Base-by-base conservation (phyloP, 2,329 filamentous ascomycete genomes). In the Colletotrichum sp. region DNA sequence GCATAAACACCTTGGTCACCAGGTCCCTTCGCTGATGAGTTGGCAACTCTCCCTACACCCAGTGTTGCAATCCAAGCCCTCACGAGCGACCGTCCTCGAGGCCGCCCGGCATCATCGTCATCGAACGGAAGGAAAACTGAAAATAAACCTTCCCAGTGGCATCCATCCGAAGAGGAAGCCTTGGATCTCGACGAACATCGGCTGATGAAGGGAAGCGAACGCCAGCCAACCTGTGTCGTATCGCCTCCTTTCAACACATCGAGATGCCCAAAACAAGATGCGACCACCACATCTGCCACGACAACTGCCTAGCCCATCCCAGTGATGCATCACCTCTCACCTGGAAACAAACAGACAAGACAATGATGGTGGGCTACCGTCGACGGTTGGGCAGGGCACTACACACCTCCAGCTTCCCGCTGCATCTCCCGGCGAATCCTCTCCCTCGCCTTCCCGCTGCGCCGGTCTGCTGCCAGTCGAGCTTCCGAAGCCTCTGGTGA, bases 1-100 rank as follows among this genome's bases (percentile, higher is more conserved):
- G 75, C 75, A 77, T 77, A 69, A 66, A 64, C 73, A 68, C 68
- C 59, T 64, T 69, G 73, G 75, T 77, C 75, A 77, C 75, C 75
- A 59, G 73, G 75, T 28, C 63, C 38, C 26, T 56, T 75, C 48
- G 4, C 68, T 75, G 75, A 77, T 77, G 75, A 21, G 75, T 32
- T 77, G 75, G 68, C 75, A 77, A 12, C 48, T 38, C 69, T 64
- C 56, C 75, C 68, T 71, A 68, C 65, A 24, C 52, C n/a, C 66
- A 64, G 62, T 74, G 63, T 75, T 52, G 61, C 64, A 67, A 64
- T 71, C 58, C 58, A 52, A 13, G 10, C 58, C 34, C 56, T 69
- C 64, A 43, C 64, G 58, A 61, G 58, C 18, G 21, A 32, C 43
- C 30, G 28, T 34, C 18, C 34, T 43, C 34, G n/a, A 34, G 18